These are phyloP conservation scores for Hagleromyces aurorensis DNA, from an alignment of 805 yeast genomes.

Conservation along the genomic window DNA sequence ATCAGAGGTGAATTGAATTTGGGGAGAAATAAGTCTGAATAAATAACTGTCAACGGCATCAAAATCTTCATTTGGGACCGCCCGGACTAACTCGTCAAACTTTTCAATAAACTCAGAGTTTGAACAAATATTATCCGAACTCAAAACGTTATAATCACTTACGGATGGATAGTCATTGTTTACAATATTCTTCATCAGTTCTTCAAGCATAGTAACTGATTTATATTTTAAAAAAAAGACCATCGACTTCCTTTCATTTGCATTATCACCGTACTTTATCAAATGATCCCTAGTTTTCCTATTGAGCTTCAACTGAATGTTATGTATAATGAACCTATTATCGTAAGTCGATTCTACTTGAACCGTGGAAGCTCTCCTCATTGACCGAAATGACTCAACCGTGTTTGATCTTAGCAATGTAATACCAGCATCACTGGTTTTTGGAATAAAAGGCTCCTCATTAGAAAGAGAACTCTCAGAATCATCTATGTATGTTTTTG, in stretches of 20 bases:
- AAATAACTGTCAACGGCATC: slow-evolving; percentile 45
- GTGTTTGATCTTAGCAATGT: slow-evolving; percentile 17
- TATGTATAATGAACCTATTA: slow-evolving; percentile 51
- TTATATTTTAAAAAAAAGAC: slow-evolving; percentile 40
- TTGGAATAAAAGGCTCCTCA: slow-evolving; percentile 2
- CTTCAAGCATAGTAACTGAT: slow-evolving; percentile 43
- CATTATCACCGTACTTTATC: slow-evolving; percentile 38
- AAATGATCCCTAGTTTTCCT: slow-evolving; percentile 41
- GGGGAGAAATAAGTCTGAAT: slow-evolving; percentile 52
- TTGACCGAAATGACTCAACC: slow-evolving; percentile 26
- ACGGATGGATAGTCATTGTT: slow-evolving; percentile 14
- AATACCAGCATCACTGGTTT: slow-evolving; percentile 1
- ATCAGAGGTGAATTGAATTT: slow-evolving; percentile 46
- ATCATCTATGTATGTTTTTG: slow-evolving; percentile 13
- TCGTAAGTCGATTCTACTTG: slow-evolving; percentile 35
- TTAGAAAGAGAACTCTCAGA: slow-evolving; percentile 11
- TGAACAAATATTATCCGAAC: slow-evolving; percentile 14
- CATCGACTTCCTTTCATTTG: slow-evolving; percentile 37
- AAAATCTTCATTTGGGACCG: slow-evolving; percentile 32
- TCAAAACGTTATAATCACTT: slow-evolving; percentile 14
- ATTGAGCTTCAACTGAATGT: slow-evolving; percentile 49
- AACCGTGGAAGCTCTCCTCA: slow-evolving; percentile 25
- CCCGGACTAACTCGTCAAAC: slow-evolving; percentile 42
- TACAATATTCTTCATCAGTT: slow-evolving; percentile 25
- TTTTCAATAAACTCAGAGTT: slow-evolving; percentile 33